phyloP scores from a whole-genome alignment of 352 stramenopile species.

The Globisporangium acanthophoron region DNA sequence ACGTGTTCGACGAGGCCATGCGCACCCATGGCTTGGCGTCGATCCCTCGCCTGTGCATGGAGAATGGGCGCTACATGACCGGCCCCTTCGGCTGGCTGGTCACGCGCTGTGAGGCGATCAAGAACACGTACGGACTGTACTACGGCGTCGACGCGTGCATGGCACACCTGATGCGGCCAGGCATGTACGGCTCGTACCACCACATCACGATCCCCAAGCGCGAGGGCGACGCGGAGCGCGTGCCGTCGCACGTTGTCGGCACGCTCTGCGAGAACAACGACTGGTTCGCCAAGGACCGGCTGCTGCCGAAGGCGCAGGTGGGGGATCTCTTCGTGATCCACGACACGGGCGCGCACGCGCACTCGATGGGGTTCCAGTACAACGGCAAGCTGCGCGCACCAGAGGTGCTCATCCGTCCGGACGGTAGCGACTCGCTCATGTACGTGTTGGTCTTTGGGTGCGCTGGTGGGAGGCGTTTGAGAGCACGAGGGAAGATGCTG shows the following conservation, averaged over 20 bases:
- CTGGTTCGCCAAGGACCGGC: slow-evolving; percentile 87
- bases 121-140: slow-evolving; percentile 81
- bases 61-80: slow-evolving; percentile 89
- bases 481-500: neutral
- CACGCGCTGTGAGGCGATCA: slow-evolving; percentile 81
- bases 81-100: slow-evolving; percentile 85
- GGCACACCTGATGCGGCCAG: slow-evolving; percentile 87
- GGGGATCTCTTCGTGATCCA: slow-evolving; percentile 89
- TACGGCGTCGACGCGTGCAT: slow-evolving; percentile 88
- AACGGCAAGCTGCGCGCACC: slow-evolving; percentile 88
- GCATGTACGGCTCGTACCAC: slow-evolving; percentile 89
- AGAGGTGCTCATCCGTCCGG: slow-evolving; percentile 69
- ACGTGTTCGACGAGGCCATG: slow-evolving; percentile 77
- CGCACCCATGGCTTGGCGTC: slow-evolving; percentile 49
- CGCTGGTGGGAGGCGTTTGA: neutral
- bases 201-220: slow-evolving; percentile 77
- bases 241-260: slow-evolving; percentile 70
- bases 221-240: slow-evolving; percentile 25
- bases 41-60: slow-evolving; percentile 78
- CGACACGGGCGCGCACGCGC: slow-evolving; percentile 86
- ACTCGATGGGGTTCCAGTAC: slow-evolving; percentile 93
- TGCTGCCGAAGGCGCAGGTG: slow-evolving; percentile 59
- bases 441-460: slow-evolving; percentile 18
- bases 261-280: slow-evolving; percentile 91
- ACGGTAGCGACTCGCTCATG: slow-evolving; percentile 65